Evolutionary conservation across 306 rosid genomes (phyloP), one percentile per base, ranked within the genome.

Genomic region (Malus fusca): DNA sequence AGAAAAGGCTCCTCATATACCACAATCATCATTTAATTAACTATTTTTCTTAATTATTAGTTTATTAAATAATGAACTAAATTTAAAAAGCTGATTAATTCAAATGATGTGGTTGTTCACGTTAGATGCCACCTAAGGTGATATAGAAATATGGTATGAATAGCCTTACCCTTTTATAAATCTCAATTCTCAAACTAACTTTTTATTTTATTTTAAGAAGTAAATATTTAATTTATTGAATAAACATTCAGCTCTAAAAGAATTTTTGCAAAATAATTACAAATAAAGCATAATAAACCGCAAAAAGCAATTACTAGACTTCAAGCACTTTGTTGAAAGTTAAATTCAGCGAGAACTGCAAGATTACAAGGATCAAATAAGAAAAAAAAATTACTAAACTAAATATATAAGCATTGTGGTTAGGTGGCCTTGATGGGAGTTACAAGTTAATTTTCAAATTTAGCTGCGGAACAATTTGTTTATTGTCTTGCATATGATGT

Each of bases 381-480:
- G 55, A 48, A 18, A 4, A 17, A 5, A 43, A 15, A 51, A 5
- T 5, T 15, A 13, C 19, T 14, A 48, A 51, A 51, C 21, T 15
- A 17, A 51, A 51, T 15, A 14, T 51, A 51, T 51, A 7, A 51
- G 8, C 62, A n/a, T 68, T 65, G 82, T 43, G 46, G 48, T 75
- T 69, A 69, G 68, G 11, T 72, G 68, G 35, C 62, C 61, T 61
- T 81, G 40, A 52, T 73, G 14, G 56, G 71, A 75, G 42, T 69
- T 60, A 33, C 59, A 23, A 28, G 23, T 23, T 46, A 35, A 69
- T 31, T 65, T 80, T 82, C 76, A 74, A 82, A 26, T 61, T 77
- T 42, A 70, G 79, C 65, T 62, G 68, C 68, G 35, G 51, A 71
- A 77, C 52, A 31, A 63, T 37, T 40, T 37, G 48, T 28, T 40